These are phyloP conservation scores for Dictyostelium discoideum DNA, from an alignment of 78 protist species.

Conservation along the genomic window dicty_2.7 NC_007089.4:5128501-5129000, in stretches of 20 bases:
- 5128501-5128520: background rate
- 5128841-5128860: background rate
- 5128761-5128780: background rate
- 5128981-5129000: background rate
- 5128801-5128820: background rate
- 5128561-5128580: background rate
- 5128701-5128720: background rate
- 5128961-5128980: background rate
- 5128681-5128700: background rate
- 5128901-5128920: background rate
- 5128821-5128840: background rate
- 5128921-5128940: background rate
- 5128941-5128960: background rate
- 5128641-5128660: background rate
- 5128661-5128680: background rate
- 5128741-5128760: background rate
- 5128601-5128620: background rate
- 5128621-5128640: background rate
- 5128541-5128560: background rate
- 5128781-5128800: background rate
- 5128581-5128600: background rate
- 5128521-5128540: background rate
- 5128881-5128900: background rate
- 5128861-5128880: background rate
- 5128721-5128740: background rate